These are phyloP conservation scores for Podaxis sp. DNA, from an alignment of 768 basidiomycete genomes.

Conservation along the genomic window DNA sequence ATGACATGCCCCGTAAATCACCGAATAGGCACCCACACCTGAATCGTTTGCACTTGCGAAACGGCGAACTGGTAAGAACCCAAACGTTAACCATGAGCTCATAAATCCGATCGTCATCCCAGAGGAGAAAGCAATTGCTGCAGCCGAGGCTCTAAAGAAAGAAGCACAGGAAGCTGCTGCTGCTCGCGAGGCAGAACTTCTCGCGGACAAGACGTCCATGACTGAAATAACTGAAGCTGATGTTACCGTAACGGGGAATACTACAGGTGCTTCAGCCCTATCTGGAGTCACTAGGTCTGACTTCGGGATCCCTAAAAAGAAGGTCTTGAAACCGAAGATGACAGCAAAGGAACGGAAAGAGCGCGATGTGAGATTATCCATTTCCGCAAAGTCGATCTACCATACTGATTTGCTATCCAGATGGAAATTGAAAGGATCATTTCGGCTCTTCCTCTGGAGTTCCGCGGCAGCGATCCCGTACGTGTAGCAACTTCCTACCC, in stretches of 20 bases:
- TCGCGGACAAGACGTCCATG: slow-evolving; percentile 36
- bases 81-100: not conserved
- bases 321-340: slow-evolving; percentile 61
- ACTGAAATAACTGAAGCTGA: slow-evolving; percentile 40
- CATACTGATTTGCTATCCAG: slow-evolving; percentile 26
- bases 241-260: slow-evolving; percentile 37
- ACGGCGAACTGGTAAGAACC: slow-evolving; percentile 53
- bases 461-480: slow-evolving; percentile 85
- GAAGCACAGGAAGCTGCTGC: slow-evolving; percentile 33
- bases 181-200: slow-evolving; percentile 15
- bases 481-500: slow-evolving; percentile 23
- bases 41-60: slow-evolving; percentile 58
- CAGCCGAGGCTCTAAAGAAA: slow-evolving; percentile 49
- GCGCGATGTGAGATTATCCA: slow-evolving; percentile 49
- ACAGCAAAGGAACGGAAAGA: slow-evolving; percentile 84
- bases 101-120: not conserved
- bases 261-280: slow-evolving; percentile 33
- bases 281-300: slow-evolving; percentile 21
- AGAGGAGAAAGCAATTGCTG: slow-evolving; percentile 63
- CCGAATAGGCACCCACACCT: slow-evolving; percentile 53
- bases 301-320: slow-evolving; percentile 43
- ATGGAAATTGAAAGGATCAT: slow-evolving; percentile 70
- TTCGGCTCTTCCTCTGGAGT: slow-evolving; percentile 81
- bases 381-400: not conserved
- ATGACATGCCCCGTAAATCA: not conserved